phyloP scores from a whole-genome alignment of 768 basidiomycete species.

The Boletus rex-veris region DNA sequence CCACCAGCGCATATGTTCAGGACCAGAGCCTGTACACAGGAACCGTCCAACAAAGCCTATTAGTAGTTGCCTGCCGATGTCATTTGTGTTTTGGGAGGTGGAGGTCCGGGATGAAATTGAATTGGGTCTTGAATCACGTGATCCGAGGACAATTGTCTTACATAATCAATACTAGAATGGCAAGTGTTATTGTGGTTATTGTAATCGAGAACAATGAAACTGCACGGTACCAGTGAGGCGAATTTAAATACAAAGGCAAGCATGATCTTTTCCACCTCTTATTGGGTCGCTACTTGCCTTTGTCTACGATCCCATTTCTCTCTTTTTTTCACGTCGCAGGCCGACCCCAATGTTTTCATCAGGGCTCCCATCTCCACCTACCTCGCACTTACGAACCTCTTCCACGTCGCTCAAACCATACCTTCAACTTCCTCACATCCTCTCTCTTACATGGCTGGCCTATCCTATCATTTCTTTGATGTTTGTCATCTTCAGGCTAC shows the following conservation, averaged over 20 bases:
- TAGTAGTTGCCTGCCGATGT: too few relatives aligned
- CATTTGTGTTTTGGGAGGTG: too few relatives aligned
- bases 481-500: conserved; percentile 82
- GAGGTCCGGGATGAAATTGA: too few relatives aligned
- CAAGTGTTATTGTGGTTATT: conserved; percentile 34
- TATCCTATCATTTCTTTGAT: conserved; percentile 87
- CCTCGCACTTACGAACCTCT: conserved; percentile 30
- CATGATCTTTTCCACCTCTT: conserved; percentile 10
- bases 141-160: background rate
- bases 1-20: too few relatives aligned
- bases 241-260: conserved; percentile 23
- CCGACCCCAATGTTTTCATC: conserved; percentile 35
- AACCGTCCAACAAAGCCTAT: too few relatives aligned
- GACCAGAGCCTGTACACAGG: too few relatives aligned
- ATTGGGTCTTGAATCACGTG: too few relatives aligned
- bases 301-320: conserved; percentile 10
- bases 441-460: conserved; percentile 88
- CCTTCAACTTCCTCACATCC: conserved; percentile 75
- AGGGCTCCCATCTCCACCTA: conserved; percentile 41
- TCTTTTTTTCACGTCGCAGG: conserved; percentile 34
- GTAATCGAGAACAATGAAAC: conserved; percentile 25
- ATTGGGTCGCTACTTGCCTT: conserved; percentile 8
- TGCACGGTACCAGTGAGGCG: background rate
- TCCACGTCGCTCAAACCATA: conserved; percentile 65
- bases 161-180: conserved; percentile 14